Evolutionary conservation across 306 rosid genomes (phyloP).

Genomic region (Cajanus cajan): DNA sequence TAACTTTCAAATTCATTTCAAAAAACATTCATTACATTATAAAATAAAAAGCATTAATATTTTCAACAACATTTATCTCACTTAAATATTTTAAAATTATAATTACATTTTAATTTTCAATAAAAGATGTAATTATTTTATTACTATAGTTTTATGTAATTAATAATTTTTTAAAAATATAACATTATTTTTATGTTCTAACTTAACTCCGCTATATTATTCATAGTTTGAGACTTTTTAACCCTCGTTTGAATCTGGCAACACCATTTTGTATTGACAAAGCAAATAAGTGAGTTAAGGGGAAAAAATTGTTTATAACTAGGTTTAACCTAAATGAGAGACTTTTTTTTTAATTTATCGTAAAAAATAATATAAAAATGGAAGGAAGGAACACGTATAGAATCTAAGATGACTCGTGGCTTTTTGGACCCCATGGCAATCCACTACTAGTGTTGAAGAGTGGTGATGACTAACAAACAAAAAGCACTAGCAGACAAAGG

Average conservation of each 20-base stretch:
- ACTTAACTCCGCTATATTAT: too few species aligned
- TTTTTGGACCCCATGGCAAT: conserved; percentile 20
- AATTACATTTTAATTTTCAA: background rate
- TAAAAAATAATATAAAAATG: too few species aligned
- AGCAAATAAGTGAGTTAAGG: too few species aligned
- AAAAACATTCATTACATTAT: background rate
- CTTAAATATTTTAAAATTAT: background rate
- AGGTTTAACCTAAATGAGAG: too few species aligned
- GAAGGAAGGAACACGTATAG: background rate
- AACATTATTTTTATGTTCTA: too few species aligned
- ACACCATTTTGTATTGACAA: too few species aligned
- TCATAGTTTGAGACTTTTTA: too few species aligned
- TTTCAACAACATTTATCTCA: background rate
- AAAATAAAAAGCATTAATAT: background rate
- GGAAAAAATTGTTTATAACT: too few species aligned
- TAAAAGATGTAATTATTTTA: too few species aligned
- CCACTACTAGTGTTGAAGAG: background rate
- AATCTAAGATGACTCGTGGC: background rate
- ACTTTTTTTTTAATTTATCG: too few species aligned
- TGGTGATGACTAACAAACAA: background rate
- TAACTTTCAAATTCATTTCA: background rate
- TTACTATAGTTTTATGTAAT: background rate
- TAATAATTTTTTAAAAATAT: background rate
- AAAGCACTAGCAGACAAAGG: conserved; percentile 41
- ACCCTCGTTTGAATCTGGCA: too few species aligned